Evolutionary conservation across 1,284 basidiomycete species (phyloP).

Genomic region (Exobasidium rhododendri): DNA sequence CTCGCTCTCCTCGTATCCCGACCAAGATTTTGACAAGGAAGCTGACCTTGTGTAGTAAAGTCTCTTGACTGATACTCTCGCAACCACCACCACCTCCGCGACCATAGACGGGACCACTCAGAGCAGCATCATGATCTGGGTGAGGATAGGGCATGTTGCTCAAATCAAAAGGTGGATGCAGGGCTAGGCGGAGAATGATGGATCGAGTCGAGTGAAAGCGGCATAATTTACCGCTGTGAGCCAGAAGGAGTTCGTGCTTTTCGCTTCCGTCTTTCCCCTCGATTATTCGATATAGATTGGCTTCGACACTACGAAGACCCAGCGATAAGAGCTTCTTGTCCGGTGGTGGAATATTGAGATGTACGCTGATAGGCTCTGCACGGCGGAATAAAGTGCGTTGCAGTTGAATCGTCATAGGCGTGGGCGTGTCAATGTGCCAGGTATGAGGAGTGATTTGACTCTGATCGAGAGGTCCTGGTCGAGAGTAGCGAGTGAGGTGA

Average conservation of each 20-base stretch:
- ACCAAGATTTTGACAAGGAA: conserved; percentile 47
- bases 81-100: conserved; percentile 46
- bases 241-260: conserved; percentile 39
- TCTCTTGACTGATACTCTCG: conserved; percentile 51
- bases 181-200: conserved; percentile 35
- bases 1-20: conserved; percentile 21
- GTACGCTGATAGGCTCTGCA: conserved; percentile 45
- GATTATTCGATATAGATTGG: conserved; percentile 44
- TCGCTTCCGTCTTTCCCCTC: conserved; percentile 20
- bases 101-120: conserved; percentile 32
- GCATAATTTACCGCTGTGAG: conserved; percentile 48
- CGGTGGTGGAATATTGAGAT: conserved; percentile 46
- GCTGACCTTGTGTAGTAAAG: conserved; percentile 44
- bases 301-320: conserved; percentile 43
- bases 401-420: conserved; percentile 36
- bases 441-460: conserved; percentile 26
- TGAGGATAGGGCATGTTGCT: conserved; percentile 47
- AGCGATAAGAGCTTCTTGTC: conserved; percentile 27
- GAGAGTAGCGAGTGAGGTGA: conserved; percentile 45
- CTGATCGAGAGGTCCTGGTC: conserved; percentile 23
- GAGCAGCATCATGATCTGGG: conserved; percentile 46
- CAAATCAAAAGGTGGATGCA: conserved; percentile 47
- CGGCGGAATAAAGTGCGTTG: conserved; percentile 46
- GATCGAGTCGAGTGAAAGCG: conserved; percentile 44
- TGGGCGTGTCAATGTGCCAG: conserved; percentile 35